Percentiles rank a stretch among this genome's conserved stretches.
phyloP scores from a whole-genome alignment of 305 asterid species.

The Fraxinus baroniana region DNA sequence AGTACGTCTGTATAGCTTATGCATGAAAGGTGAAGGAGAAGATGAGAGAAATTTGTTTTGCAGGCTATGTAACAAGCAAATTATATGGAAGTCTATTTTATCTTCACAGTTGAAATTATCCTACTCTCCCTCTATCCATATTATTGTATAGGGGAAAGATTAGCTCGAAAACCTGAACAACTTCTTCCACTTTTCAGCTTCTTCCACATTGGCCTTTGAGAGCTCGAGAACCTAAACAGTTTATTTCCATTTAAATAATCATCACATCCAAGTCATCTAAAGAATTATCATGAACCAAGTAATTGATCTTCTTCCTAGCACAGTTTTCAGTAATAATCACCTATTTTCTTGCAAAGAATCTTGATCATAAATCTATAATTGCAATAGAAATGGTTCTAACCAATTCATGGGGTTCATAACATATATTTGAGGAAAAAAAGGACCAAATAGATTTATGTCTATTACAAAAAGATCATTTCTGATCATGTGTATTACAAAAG shows the following conservation, averaged over 20 bases:
- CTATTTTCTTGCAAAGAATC: not conserved
- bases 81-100: not conserved
- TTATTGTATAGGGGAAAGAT: conserved; percentile 6
- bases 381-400: not conserved
- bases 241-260: not conserved
- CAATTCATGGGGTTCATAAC: not conserved
- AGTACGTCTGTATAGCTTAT: not conserved
- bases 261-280: not conserved
- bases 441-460: not conserved
- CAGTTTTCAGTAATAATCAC: not conserved
- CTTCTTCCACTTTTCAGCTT: no score
- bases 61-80: not conserved
- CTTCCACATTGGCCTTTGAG: no score
- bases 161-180: no score
- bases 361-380: not conserved
- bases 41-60: not conserved
- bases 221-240: not conserved
- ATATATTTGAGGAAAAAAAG: not conserved
- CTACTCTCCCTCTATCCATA: not conserved
- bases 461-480: no score
- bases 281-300: not conserved
- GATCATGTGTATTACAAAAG: no score
- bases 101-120: not conserved
- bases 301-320: not conserved
- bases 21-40: not conserved